Evolutionary conservation across 176 grass and related monocot species (phyloP).

Genomic region (Musa schizocarpa): DNA sequence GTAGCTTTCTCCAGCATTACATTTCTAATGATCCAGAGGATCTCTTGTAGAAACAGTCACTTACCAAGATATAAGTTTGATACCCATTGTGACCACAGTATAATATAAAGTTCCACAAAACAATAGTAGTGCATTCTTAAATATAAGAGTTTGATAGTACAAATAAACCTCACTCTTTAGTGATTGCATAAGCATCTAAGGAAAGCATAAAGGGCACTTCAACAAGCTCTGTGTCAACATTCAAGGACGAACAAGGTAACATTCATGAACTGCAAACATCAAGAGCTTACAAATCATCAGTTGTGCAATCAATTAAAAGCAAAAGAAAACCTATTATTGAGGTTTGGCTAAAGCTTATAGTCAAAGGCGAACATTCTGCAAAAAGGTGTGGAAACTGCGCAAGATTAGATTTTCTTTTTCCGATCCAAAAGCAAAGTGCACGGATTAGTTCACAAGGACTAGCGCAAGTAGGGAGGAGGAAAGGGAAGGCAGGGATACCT

Average conservation of each 20-base stretch:
- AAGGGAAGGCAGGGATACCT: constrained; percentile 17
- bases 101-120: too few species aligned
- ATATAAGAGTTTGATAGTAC: too few species aligned
- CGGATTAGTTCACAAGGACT: background rate
- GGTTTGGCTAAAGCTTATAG: background rate
- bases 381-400: background rate
- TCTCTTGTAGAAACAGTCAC: too few species aligned
- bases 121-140: too few species aligned
- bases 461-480: background rate
- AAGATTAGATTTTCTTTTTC: background rate
- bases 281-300: background rate
- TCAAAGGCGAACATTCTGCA: background rate
- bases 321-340: background rate
- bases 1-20: background rate
- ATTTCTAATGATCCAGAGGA: too few species aligned
- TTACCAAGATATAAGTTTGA: too few species aligned
- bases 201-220: too few species aligned
- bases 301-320: background rate
- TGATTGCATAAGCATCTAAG: too few species aligned
- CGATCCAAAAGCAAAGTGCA: background rate
- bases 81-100: too few species aligned
- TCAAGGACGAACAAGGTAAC: too few species aligned
- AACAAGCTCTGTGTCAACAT: too few species aligned
- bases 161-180: too few species aligned
- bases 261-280: background rate